Conservation (phyloP, 768 basidiomycete genomes). For the Termitomyces bulborhizus region DNA sequence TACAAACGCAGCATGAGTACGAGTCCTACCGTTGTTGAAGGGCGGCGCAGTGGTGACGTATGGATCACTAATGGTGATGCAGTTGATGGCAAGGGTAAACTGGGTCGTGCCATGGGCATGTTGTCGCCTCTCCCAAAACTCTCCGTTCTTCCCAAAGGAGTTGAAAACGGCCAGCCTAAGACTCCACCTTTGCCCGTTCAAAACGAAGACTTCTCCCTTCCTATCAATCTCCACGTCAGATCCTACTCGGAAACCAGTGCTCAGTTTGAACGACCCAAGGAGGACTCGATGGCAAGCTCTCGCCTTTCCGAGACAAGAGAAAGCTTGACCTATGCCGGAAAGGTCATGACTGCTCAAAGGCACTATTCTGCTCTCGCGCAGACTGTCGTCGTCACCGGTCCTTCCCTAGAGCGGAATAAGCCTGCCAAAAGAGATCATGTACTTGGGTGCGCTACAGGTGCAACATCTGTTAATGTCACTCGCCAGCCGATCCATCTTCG, state of each 20-base stretch:
- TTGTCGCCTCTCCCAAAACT: constrained; percentile 60
- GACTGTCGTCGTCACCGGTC: constrained; percentile 47
- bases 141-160: constrained; percentile 53
- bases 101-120: constrained; percentile 59
- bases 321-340: constrained; percentile 41
- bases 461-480: constrained; percentile 21
- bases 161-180: constrained; percentile 36
- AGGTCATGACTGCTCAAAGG: constrained; percentile 67
- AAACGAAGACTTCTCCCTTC: constrained; percentile 40
- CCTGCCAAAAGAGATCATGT: constrained; percentile 25
- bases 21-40: constrained; percentile 64
- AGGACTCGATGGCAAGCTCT: constrained; percentile 51
- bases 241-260: constrained; percentile 52
- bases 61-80: constrained; percentile 74
- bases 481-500: constrained; percentile 47
- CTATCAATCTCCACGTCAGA: constrained; percentile 38
- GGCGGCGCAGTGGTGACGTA: constrained; percentile 66
- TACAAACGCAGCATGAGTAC: constrained; percentile 61
- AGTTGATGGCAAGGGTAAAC: constrained; percentile 55
- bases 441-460: constrained; percentile 31
- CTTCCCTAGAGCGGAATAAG: constrained; percentile 34
- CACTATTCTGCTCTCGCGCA: constrained; percentile 70
- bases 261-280: constrained; percentile 48
- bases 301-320: constrained; percentile 47
- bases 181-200: constrained; percentile 62